Conservation (phyloP, 768 basidiomycete species). For the Mycena epipterygia region DNA sequence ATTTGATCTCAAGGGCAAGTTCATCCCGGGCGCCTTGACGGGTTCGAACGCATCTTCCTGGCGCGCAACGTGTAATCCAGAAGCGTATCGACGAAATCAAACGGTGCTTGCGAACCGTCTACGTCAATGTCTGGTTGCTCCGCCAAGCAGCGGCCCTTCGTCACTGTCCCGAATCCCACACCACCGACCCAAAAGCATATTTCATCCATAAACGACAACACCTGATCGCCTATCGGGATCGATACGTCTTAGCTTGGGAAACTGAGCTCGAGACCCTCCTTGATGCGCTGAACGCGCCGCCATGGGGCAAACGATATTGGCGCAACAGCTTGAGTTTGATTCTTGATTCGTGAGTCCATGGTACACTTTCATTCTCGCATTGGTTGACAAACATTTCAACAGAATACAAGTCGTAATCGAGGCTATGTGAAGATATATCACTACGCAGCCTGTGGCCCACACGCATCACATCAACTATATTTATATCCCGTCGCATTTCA, state of each 20-base stretch:
- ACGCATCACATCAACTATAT: slow-evolving; percentile 19
- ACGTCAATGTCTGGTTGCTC: slow-evolving; percentile 18
- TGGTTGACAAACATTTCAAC: not conserved
- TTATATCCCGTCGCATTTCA: not conserved
- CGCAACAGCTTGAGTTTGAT: slow-evolving; percentile 14
- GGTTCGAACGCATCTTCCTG: not conserved
- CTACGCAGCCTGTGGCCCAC: slow-evolving; percentile 7
- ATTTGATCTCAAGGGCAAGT: not conserved
- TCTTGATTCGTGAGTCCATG: slow-evolving; percentile 27
- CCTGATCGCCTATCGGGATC: not conserved
- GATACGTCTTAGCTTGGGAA: slow-evolving; percentile 22
- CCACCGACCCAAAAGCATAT: slow-evolving; percentile 5
- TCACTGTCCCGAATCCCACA: slow-evolving; percentile 2
- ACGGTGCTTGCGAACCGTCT: slow-evolving; percentile 4
- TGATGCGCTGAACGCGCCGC: slow-evolving; percentile 10
- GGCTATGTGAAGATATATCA: slow-evolving; percentile 17
- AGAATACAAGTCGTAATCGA: slow-evolving; percentile 22
- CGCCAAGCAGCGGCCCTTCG: slow-evolving; percentile 18
- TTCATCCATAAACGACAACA: slow-evolving; percentile 9
- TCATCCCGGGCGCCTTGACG: not conserved
- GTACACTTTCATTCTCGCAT: not conserved
- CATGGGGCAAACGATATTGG: slow-evolving; percentile 28
- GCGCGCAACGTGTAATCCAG: slow-evolving; percentile 13
- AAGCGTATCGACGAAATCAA: slow-evolving; percentile 28
- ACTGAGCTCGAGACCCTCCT: slow-evolving; percentile 27